Evolutionary conservation across 345 rosid species (phyloP), one percentile per base, ranked within the genome.

Genomic region (Salix arbutifolia): DNA sequence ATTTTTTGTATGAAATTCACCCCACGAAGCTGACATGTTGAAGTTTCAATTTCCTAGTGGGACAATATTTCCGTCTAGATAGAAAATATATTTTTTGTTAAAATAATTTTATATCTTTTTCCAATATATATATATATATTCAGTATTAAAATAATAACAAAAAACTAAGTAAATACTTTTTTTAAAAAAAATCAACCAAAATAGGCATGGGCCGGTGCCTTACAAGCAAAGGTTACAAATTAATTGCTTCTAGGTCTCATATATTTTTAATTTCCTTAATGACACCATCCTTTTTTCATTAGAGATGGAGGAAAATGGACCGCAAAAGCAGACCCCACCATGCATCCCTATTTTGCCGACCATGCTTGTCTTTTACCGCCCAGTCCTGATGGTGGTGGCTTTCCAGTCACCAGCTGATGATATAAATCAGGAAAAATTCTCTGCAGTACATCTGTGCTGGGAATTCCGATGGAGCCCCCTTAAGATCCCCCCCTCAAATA

Each of bases 341-440:
- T 16, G 53, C 69, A 14, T 69, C 84, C 79, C 78, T 74, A 56
- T 80, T n/a, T 50, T 10, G 81, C 87, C 86, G 87, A 80, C 88
- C 81, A 58, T 50, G 42, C 28, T 37, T 61, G 23, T 50, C 48
- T 75, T 74, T 80, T 2, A 56, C 87, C 85, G 85, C 75, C 81
- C 87, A 65, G 0, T 3, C 74, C 38, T 21, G 17, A 8, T 23
- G 1, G 7, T 26, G 21, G 13, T 37, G 60, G 33, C 65, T 13
- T 23, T 35, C 14, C 38, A 2, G 62, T 68, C 48, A 35, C 16
- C 6, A 10, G 2, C 10, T 40, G 62, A 58, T 31, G 0, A 64
- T 52, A 23, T 38, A 9, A 4, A 38, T 1, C 1, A 0, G 4
- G 1, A 8, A n/a, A 50, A 75, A 65, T 44, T 66, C 35, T 37